These are phyloP conservation scores for Penicillium sp. DNA, from an alignment of 2,329 filamentous ascomycete genomes.

Conservation along the genomic window DNA sequence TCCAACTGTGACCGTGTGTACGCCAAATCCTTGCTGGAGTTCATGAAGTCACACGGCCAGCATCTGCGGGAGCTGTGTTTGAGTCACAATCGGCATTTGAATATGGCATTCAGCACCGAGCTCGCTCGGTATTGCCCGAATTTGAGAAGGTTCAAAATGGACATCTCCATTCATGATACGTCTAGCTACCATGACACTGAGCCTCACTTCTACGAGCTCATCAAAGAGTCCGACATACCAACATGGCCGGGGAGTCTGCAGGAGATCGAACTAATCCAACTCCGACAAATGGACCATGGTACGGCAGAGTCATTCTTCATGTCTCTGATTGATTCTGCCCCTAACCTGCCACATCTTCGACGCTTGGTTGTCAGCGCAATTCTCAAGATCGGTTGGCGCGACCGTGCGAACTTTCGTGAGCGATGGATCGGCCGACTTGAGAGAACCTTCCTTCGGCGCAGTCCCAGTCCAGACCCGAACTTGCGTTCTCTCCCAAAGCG, in stretches of 20 bases:
- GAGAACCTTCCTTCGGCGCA: conserved; percentile 42
- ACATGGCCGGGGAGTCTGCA: conserved; percentile 71
- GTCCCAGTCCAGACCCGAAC: conserved; percentile 28
- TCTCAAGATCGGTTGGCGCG: conserved; percentile 72
- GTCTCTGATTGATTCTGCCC: conserved; percentile 68
- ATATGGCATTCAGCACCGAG: conserved; percentile 65
- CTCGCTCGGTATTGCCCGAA: conserved; percentile 64
- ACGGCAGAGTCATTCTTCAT: conserved; percentile 72
- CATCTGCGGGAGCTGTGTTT: conserved; percentile 64
- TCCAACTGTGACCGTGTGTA: conserved; percentile 73
- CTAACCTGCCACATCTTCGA: conserved; percentile 61
- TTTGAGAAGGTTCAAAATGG: conserved; percentile 67
- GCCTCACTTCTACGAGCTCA: conserved; percentile 65
- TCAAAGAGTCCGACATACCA: conserved; percentile 57
- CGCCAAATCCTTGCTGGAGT: conserved; percentile 60
- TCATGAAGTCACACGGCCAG: conserved; percentile 62
- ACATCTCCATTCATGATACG: conserved; percentile 70
- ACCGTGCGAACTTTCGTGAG: conserved; percentile 71
- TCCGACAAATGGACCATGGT: conserved; percentile 66
- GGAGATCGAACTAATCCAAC: conserved; percentile 66
- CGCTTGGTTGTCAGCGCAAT: conserved; percentile 69
- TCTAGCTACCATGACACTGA: conserved; percentile 64
- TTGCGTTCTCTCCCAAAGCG: conserved; percentile 23
- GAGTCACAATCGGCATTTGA: conserved; percentile 73
- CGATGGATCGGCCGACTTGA: conserved; percentile 69